Evolutionary conservation across 139 green algal species (phyloP).

Genomic region (Coccomyxa sp.): DNA sequence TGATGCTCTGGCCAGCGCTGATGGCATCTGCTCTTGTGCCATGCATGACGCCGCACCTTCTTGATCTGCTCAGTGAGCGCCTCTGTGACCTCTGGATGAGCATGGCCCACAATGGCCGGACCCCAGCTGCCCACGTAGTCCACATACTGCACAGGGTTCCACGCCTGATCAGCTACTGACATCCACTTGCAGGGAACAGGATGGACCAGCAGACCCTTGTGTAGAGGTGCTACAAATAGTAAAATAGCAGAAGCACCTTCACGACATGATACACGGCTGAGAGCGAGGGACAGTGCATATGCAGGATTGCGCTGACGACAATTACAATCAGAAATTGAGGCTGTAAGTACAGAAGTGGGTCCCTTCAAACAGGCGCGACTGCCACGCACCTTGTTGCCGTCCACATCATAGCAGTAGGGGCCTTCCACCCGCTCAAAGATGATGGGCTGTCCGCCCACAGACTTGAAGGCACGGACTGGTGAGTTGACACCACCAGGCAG

Average conservation of each 20-base stretch:
- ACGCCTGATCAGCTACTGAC: too few species aligned
- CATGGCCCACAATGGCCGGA: slow-evolving; percentile 91
- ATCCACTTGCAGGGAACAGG: too few species aligned
- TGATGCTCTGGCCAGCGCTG: too few species aligned
- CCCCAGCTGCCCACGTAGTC: slow-evolving; percentile 98
- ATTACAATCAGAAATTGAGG: background rate
- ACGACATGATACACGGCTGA: too few species aligned
- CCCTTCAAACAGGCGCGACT: background rate
- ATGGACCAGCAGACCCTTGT: too few species aligned
- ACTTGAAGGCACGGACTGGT: slow-evolving; percentile 96
- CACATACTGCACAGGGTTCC: slow-evolving; percentile 68
- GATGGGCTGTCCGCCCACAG: slow-evolving; percentile 94
- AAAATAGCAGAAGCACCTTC: too few species aligned
- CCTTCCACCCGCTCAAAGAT: slow-evolving; percentile 97
- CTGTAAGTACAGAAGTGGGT: background rate
- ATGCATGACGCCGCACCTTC: too few species aligned
- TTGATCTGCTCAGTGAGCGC: slow-evolving; percentile 86
- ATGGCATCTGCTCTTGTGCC: too few species aligned
- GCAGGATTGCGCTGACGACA: background rate
- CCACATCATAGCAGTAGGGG: slow-evolving; percentile 87
- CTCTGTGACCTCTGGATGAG: slow-evolving; percentile 93
- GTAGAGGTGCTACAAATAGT: too few species aligned
- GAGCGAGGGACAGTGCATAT: background rate
- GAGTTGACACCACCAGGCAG: slow-evolving; percentile 97
- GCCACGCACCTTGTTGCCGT: slow-evolving; percentile 67